Base-by-base conservation (phyloP, 2,329 filamentous ascomycete species). In the Stachybotrys elegans region DNA sequence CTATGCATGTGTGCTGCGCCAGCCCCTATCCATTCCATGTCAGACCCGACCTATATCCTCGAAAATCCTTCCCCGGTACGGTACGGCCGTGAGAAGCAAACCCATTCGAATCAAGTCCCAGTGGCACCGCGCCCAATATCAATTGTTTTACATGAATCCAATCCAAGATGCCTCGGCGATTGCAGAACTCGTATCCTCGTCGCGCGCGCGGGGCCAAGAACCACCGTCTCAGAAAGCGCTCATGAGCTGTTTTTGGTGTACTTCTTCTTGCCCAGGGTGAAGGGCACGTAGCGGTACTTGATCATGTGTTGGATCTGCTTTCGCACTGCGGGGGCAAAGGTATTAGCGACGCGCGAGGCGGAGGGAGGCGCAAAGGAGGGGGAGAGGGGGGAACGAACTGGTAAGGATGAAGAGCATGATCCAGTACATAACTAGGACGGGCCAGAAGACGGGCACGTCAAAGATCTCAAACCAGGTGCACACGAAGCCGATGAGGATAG, bases 301-400 rank as follows among this genome's bases (percentile, higher is more conserved):
- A 98, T 92, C 93, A 98, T 98, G 73, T 97, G 93, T 73, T 98
- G 93, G 57, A 98, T 98, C 73, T 98, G 93, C 76, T 93, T 88
- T 69, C 93, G 83, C 93, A 98, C 90, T 95, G 57, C 22, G 19
- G n/a, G 35, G 20, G n/a, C 6, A 27, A 7, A 19, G 3, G 42
- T n/a, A n/a, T 46, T 44, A 47, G 50, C 40, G 6, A 46, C 19
- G 22, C 23, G 7, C 8, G n/a, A 20, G 11, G 17, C 7, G 31
- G 31, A 34, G 3, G n/a, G 4, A 16, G 44, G 25, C n/a, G 22
- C 7, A 8, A 17, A n/a, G 25, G 6, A 3, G 22, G 8, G 19
- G 14, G 19, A 11, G 16, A 13, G 19, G 29, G 11, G n/a, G 41
- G 37, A 40, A 80, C 89, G 66, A 75, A 95, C 90, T 98, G 44